Evolutionary conservation across 441 rosid genomes (phyloP).

Genomic region (Raphanus hybrid): DNA sequence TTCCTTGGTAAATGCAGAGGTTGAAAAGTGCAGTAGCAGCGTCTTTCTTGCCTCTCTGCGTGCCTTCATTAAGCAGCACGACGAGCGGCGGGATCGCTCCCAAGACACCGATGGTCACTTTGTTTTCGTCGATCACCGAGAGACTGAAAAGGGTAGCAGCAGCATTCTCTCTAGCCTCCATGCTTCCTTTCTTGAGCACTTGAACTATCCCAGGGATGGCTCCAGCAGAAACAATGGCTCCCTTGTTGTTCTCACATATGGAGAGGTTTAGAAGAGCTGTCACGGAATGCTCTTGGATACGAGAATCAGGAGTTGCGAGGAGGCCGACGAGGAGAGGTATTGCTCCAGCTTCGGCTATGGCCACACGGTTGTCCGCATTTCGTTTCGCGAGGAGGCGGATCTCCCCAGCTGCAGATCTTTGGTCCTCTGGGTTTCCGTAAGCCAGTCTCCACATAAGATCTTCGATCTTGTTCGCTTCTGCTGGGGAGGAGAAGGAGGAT

Average conservation of each 20-base stretch:
- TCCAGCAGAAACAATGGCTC: constrained; percentile 73
- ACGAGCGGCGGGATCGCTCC: constrained; percentile 95
- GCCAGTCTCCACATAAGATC: constrained; percentile 77
- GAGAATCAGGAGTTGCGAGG: constrained; percentile 77
- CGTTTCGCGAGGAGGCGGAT: constrained; percentile 95
- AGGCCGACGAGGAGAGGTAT: constrained; percentile 86
- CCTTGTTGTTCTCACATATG: constrained; percentile 90
- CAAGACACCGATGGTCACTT: constrained; percentile 78
- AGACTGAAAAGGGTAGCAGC: constrained; percentile 98
- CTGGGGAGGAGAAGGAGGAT: constrained; percentile 63
- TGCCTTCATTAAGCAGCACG: constrained; percentile 81
- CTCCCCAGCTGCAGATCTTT: constrained; percentile 74
- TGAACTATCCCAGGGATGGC: constrained; percentile 92
- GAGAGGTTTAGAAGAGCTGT: constrained; percentile 96
- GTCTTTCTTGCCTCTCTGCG: constrained; percentile 92
- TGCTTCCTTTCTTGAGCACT: constrained; percentile 94
- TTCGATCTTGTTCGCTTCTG: constrained; percentile 72
- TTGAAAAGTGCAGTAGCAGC: constrained; percentile 99
- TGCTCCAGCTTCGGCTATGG: constrained; percentile 97
- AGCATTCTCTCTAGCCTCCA: constrained; percentile 98
- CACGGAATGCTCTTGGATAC: constrained; percentile 92
- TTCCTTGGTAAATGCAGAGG: constrained; percentile 94
- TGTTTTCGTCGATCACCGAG: constrained; percentile 86
- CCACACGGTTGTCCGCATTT: constrained; percentile 89
- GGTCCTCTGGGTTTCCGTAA: constrained; percentile 73